Evolutionary conservation across 805 yeast species (phyloP), one percentile per base, ranked within the genome.

Genomic region (Pichia rugopelliculosa): DNA sequence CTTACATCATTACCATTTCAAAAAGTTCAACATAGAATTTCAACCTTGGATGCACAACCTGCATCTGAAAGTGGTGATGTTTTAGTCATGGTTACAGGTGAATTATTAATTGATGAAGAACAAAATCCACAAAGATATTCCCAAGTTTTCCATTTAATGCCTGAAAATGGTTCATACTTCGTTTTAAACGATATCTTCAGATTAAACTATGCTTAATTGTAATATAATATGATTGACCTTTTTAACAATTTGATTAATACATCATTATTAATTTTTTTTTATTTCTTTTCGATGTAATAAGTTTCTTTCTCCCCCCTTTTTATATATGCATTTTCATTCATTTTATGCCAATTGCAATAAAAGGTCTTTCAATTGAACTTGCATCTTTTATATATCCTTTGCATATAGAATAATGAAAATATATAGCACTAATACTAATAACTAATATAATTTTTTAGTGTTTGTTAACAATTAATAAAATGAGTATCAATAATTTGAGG

Each of bases 161-260:
- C 96, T 55, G 99, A 93, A 50, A 87, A 84, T 45, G 79, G 77
- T 64, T 84, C 95, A 27, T 93, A 90, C 76, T 93, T 82, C 64
- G 98, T 93, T 51, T 86, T 88, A 73, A 93, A 93, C 71, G 99
- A 93, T 66, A 87, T 93, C 57, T 93, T 93, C 81, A 87, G 98
- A 75, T 81, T 93, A 68, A 88, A 88, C 75, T 88, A 85, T 72
- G 82, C 76, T 67, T 82, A 65, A 54, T 13, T 40, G 20, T 25
- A n/a, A 27, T 15, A 27, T n/a, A 30, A 30, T n/a, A 25, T 27
- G 7, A 36, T 34, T 38, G 36, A 39, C 12, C n/a, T 9, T 13
- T 24, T 23, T 15, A 27, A 27, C 20, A 7, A 26, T 10, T 15
- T 11, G 7, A 5, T 8, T 7, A 2, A 26, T 18, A 27, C 10